Evolutionary conservation across 768 basidiomycete species (phyloP).

Genomic region (Naganishia vaughanmartiniae): DNA sequence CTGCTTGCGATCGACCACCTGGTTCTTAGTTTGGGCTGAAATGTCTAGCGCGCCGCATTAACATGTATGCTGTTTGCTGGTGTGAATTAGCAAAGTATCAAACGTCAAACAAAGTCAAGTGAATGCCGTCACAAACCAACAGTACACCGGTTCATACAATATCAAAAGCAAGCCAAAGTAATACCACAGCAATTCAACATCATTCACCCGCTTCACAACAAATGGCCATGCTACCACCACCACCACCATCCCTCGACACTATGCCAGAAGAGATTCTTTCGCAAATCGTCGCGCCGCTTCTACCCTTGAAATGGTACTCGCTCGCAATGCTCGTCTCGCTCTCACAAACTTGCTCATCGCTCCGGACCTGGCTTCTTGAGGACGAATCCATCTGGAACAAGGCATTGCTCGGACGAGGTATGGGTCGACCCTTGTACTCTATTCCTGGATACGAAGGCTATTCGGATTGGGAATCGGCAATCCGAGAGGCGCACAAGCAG

Average conservation of each 20-base stretch:
- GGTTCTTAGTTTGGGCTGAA: no score
- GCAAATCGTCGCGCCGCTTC: constrained; percentile 26
- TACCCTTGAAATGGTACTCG: constrained; percentile 32
- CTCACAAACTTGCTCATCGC: constrained; percentile 25
- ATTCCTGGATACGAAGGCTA: constrained; percentile 27
- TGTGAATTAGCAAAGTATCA: no score
- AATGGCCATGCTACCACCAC: constrained; percentile 1
- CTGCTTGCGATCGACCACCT: no score
- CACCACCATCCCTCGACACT: constrained; percentile 8
- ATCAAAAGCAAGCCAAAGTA: no score
- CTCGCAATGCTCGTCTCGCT: constrained; percentile 27
- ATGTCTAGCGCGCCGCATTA: no score
- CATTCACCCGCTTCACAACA: no score
- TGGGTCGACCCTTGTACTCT: constrained; percentile 25
- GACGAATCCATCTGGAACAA: constrained; percentile 29
- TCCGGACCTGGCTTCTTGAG: constrained; percentile 26
- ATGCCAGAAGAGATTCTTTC: constrained; percentile 31
- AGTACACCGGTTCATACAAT: no score
- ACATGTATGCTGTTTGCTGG: no score
- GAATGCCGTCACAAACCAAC: no score
- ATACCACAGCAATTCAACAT: no score
- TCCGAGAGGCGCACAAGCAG: constrained; percentile 6
- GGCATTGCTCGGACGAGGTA: constrained; percentile 27
- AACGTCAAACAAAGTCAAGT: no score
- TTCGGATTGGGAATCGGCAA: constrained; percentile 2